Base-by-base conservation (phyloP, 768 basidiomycete species). In the Trametopsis cervina region DNA sequence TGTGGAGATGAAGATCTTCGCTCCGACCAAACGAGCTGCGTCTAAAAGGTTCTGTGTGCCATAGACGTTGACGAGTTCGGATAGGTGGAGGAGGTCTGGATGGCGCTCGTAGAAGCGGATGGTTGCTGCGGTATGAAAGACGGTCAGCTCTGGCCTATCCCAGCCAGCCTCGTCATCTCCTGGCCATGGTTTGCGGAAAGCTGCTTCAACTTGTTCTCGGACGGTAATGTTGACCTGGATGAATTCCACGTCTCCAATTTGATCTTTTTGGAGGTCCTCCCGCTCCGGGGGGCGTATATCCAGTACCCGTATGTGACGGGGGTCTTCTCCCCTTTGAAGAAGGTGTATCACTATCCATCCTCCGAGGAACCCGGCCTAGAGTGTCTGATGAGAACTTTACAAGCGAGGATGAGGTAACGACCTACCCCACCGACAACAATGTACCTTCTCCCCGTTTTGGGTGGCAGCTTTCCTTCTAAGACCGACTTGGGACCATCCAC, bases 91-190 rank as follows among this genome's bases (percentile, higher is more conserved):
- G 15, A 87, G 71, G 2, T 59, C 58, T 0, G 64, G 52, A 50
- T 74, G 70, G 7, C 81, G 78, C 54, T 89, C 87, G 58, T 80
- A 89, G 60, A 85, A 89, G 4, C 85, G 83, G 53, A 89, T 88
- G 54, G 74, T 84, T 15, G 87, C 83, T 0, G 82, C 86, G 18
- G 83, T 83, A 58, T 89, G 85, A 61, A 87, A 85, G 7, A 89
- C 75, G 0, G 86, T 85, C 18, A 83, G 65, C 44, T 71, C 69
- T 1, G 67, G 54, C 17, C 37, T 33, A 4, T 58, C 58, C 20
- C 58, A 58, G 9, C 61, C 51, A 9, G 26, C 46, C 20, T 57
- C 58, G 9, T 61, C 51, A 9, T 26, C 46, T 2, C 54, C 54
- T 1, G 77, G 74, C 87, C 87, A 89, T 0, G 83, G 73, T 3